Evolutionary conservation across 2,329 filamentous ascomycete species (phyloP), one percentile per base, ranked within the genome.

Genomic region (Neofusicoccum sp.): DNA sequence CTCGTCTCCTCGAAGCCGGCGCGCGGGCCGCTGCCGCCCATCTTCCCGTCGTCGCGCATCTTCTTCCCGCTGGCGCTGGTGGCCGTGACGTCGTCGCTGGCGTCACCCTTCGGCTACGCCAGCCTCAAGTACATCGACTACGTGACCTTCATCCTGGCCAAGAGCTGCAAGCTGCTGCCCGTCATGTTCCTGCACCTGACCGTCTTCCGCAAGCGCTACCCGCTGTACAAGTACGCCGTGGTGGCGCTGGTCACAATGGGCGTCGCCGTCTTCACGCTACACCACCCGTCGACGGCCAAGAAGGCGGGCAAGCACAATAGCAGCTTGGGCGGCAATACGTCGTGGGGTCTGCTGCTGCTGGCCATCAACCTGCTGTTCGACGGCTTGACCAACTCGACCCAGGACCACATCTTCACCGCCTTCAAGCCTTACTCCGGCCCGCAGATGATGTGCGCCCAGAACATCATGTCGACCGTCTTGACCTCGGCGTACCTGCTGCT

Each of bases 401-500:
- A 99, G 80, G 95, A 99, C 76, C 88, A 96, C 75, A 91, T 99
- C 74, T 97, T 98, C 74, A 76, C 79, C 28, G 72, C 76, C 1
- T 96, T 92, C 77, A 86, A 86, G 65, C 87, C 88, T 12, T 97
- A 95, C 73, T 86, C 86, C 2, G 95, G 95, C 8, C 92, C 93
- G 62, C 95, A 99, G 83, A 99, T 99, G 95, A 99, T 99, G 95
- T 96, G 93, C 73, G 93, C 93, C 40, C 91, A 97, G 76, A 99
- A 98, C 73, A 80, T 96, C 60, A 89, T 98, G 75, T 89, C 86
- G 68, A 93, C 92, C 3, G 71, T 86, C 48, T 80, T 98, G 61
- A 98, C 93, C 3, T 81, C 84, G 20, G 71, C 78, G 0, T 98
- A 96, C 70, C 85, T 99, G 45, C 65, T 93, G 16, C 70, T 92